Evolutionary conservation across 2,329 filamentous ascomycete species (phyloP), one percentile per base, ranked within the genome.

Genomic region (Chaetomiaceae sp.): DNA sequence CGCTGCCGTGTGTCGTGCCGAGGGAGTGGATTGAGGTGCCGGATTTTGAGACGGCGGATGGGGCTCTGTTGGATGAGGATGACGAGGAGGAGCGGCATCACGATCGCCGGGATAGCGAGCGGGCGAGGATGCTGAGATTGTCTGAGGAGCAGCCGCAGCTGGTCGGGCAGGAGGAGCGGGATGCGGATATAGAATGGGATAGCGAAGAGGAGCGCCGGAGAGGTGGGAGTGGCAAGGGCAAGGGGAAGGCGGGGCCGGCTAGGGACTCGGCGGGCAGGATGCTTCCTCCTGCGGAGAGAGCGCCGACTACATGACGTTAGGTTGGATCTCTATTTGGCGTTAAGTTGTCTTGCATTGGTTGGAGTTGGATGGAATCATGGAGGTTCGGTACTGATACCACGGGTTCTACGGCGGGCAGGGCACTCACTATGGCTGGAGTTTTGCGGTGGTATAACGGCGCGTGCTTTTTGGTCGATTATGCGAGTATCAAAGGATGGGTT

Each of bases 21-120:
- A 79, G 80, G 56, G 88, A 91, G 65, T 94, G 89, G 89, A 82
- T 94, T 58, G 81, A 85, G 42, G 85, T 88, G 46, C 89, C 89
- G 2, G 88, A 91, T 62, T 85, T 83, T 64, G 86, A 89, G 55
- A 84, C 80, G 37, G 54, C 57, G 1, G 62, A 63, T 15, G 62
- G 62, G n/a, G 59, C 57, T 49, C 42, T 63, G 51, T 36, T 64
- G 36, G 57, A 61, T 37, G 60, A 59, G 20, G 59, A 60, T 3
- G 61, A 56, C 17, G 53, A 55, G 17, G 52, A 53, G n/a, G 47
- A 55, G 19, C 22, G 42, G 15, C 19, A 42, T 22, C 27, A 9
- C 5, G 3, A 31, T 9, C 27, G 27, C 14, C 27, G 27, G 27
- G 51, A 34, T 23, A 54, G 31, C 40, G 62, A 64, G 62, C 45